Evolutionary conservation across 805 yeast genomes (phyloP).

Genomic region (Candida berthetii): DNA sequence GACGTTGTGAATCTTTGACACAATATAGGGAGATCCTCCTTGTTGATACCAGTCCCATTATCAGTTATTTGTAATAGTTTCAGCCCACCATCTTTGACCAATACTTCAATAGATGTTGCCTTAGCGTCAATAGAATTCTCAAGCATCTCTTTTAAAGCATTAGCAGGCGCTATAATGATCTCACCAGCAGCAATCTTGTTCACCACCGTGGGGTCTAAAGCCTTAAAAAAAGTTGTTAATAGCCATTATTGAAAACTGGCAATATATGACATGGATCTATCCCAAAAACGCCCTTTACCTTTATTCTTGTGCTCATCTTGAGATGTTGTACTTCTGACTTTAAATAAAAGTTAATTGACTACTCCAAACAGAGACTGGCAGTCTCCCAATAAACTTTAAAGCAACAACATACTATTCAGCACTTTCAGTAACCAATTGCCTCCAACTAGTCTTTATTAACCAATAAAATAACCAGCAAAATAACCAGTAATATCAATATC

Average conservation of each 20-base stretch:
- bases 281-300: background rate
- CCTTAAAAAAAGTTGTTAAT: conserved; percentile 12
- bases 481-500: too few species aligned
- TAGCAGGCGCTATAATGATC: conserved; percentile 87
- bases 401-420: too few species aligned
- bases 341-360: too few species aligned
- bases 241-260: too few species aligned
- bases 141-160: conserved; percentile 87
- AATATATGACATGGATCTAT: too few species aligned
- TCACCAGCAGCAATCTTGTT: conserved; percentile 97
- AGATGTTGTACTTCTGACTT: too few species aligned
- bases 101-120: conserved; percentile 65
- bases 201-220: conserved; percentile 66
- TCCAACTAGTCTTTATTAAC: too few species aligned
- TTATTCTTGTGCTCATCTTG: background rate
- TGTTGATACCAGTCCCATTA: conserved; percentile 77
- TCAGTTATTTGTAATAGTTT: conserved; percentile 84
- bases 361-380: too few species aligned
- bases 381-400: too few species aligned
- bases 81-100: conserved; percentile 89
- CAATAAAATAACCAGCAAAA: too few species aligned
- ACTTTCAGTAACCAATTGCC: too few species aligned
- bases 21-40: conserved; percentile 68
- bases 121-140: conserved; percentile 92
- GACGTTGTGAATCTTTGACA: conserved; percentile 94